A percentile compares a stretch with the other conserved stretches of the same genome.
These are phyloP conservation scores for Carex kokanica DNA, from an alignment of 176 grass and related monocot genomes.

Conservation along the genomic window DNA sequence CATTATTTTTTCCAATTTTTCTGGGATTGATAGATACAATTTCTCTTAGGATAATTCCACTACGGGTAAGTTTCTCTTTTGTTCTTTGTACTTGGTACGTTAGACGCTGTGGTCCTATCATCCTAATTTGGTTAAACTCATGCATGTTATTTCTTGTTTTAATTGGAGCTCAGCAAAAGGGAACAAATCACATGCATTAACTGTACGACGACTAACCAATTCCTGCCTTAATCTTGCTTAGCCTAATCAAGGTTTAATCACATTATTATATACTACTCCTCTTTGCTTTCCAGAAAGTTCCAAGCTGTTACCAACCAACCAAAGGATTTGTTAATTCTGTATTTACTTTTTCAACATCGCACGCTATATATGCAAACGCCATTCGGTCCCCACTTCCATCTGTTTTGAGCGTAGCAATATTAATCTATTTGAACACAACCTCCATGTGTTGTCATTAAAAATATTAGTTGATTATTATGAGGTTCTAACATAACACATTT, in stretches of 20 bases:
- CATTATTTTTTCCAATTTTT: not conserved
- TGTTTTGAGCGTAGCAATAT: not conserved
- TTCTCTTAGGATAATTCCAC: constrained; percentile 4
- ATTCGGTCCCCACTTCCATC: not conserved
- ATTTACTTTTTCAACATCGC: not conserved
- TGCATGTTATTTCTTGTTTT: constrained; percentile 1
- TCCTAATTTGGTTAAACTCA: not conserved
- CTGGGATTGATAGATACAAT: not conserved
- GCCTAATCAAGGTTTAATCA: not conserved
- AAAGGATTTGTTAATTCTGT: constrained; percentile 7
- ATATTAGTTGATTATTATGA: not conserved
- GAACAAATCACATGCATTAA: constrained; percentile 12
- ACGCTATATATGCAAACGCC: not conserved
- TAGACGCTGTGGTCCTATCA: constrained; percentile 14
- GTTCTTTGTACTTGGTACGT: constrained; percentile 1
- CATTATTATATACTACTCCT: not conserved
- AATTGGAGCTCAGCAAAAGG: not conserved
- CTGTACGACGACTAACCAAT: not conserved
- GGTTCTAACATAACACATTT: too few relatives aligned
- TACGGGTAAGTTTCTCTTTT: constrained; percentile 15
- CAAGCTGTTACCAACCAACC: not conserved
- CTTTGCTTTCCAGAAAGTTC: constrained; percentile 1
- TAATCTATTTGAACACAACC: not conserved
- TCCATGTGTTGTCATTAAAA: not conserved
- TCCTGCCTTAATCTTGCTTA: not conserved